Evolutionary conservation across 805 yeast genomes (phyloP).

Genomic region (Ogataea haglerorum): DNA sequence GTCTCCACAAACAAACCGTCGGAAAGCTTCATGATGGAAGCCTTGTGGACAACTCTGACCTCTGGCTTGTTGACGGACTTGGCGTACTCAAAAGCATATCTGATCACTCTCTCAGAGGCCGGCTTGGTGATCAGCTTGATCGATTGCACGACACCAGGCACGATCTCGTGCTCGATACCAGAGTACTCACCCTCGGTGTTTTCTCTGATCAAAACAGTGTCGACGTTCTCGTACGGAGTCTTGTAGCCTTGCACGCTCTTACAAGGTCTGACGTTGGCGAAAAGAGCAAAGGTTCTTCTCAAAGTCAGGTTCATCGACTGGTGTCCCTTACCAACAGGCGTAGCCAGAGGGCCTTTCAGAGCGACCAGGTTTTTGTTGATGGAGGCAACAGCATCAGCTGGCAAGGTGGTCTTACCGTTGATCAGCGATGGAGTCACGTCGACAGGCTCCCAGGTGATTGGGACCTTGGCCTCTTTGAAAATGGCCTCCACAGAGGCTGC

Average conservation of each 20-base stretch:
- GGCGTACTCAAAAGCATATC: slow-evolving; percentile 97
- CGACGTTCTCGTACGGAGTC: slow-evolving; percentile 86
- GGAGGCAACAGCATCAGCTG: slow-evolving; percentile 86
- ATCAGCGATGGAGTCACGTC: slow-evolving; percentile 92
- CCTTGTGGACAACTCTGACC: slow-evolving; percentile 95
- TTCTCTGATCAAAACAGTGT: slow-evolving; percentile 95
- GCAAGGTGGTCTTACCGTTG: slow-evolving; percentile 91
- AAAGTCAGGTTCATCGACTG: slow-evolving; percentile 94
- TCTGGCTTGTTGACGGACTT: slow-evolving; percentile 81
- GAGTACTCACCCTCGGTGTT: slow-evolving; percentile 99
- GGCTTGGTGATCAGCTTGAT: slow-evolving; percentile 95
- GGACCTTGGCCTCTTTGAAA: slow-evolving; percentile 91
- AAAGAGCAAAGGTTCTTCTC: slow-evolving; percentile 93
- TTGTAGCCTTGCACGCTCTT: slow-evolving; percentile 89
- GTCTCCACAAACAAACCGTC: slow-evolving; percentile 95
- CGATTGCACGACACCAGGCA: slow-evolving; percentile 98
- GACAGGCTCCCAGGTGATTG: slow-evolving; percentile 95
- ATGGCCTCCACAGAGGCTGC: slow-evolving; percentile 91
- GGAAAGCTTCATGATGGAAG: slow-evolving; percentile 95
- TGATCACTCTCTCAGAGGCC: slow-evolving; percentile 94
- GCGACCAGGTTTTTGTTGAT: slow-evolving; percentile 93
- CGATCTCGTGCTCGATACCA: slow-evolving; percentile 97
- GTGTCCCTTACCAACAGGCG: slow-evolving; percentile 99
- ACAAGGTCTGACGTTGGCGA: slow-evolving; percentile 97
- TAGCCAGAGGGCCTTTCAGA: slow-evolving; percentile 95